Percentiles rank a stretch among this genome's conserved stretches.
Conservation (phyloP, 139 green algal genomes). For the Penium margaritaceum region DNA sequence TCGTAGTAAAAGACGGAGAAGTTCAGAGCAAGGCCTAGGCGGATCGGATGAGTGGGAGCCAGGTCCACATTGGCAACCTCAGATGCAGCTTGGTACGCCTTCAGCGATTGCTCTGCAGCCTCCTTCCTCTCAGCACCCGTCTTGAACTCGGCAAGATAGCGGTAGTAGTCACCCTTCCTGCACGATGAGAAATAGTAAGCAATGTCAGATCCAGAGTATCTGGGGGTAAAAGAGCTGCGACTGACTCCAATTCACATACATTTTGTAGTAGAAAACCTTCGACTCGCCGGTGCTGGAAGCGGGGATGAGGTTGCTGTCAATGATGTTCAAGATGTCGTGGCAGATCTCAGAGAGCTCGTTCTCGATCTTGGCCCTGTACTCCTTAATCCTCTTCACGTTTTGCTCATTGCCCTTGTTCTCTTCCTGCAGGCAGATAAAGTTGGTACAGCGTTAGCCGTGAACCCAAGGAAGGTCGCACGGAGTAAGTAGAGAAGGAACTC, state of each 20-base stretch:
- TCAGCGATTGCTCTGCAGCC: slow-evolving; percentile 44
- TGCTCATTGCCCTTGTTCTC: slow-evolving; percentile 94
- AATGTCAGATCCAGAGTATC: slow-evolving; percentile 3
- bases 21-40: slow-evolving; percentile 49
- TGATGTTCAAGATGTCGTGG: slow-evolving; percentile 66
- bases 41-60: slow-evolving; percentile 48
- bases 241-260: slow-evolving; percentile 42
- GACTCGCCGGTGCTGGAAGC: slow-evolving; percentile 82
- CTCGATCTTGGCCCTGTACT: slow-evolving; percentile 68
- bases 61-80: slow-evolving; percentile 48
- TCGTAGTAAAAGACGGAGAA: slow-evolving; percentile 58
- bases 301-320: slow-evolving; percentile 92
- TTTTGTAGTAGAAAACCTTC: slow-evolving; percentile 97
- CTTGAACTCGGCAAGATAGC: slow-evolving; percentile 55
- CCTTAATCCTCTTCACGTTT: slow-evolving; percentile 84
- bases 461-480: too few species aligned
- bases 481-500: too few species aligned
- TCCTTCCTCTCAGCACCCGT: slow-evolving; percentile 39
- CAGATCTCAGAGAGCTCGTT: slow-evolving; percentile 56
- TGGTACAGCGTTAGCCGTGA: too few species aligned
- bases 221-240: not conserved
- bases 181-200: slow-evolving; percentile 76
- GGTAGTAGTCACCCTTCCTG: slow-evolving; percentile 63
- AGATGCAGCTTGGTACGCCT: slow-evolving; percentile 48
- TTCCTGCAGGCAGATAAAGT: slow-evolving; percentile 62